A percentile compares a stretch with the other conserved stretches of the same genome.
Evolutionary conservation across 164 flowering plant species (phyloP).

Genomic region (Chimonanthus praecox): DNA sequence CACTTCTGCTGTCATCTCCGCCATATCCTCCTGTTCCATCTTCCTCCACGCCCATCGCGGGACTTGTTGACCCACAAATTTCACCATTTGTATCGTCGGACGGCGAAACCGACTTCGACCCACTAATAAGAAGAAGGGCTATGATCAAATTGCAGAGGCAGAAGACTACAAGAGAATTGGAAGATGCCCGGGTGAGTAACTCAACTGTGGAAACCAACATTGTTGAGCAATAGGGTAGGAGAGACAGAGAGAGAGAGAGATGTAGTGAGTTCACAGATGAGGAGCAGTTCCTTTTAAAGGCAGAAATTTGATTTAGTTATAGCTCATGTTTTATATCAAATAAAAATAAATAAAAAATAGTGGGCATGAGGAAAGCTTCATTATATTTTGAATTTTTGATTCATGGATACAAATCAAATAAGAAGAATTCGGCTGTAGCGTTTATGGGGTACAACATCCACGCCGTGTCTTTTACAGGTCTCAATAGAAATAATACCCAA

Average conservation of each 20-base stretch:
- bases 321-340: too few relatives aligned
- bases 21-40: neutral
- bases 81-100: constrained; percentile 5
- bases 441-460: too few relatives aligned
- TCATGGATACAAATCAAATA: too few relatives aligned
- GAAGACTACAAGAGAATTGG: constrained; percentile 41
- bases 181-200: constrained; percentile 31
- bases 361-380: too few relatives aligned
- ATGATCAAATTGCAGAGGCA: constrained; percentile 52
- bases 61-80: neutral
- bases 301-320: too few relatives aligned
- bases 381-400: too few relatives aligned
- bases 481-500: too few relatives aligned
- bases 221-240: neutral
- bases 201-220: constrained; percentile 46
- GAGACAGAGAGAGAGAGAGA: constrained; percentile 4
- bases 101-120: constrained; percentile 21
- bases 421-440: too few relatives aligned
- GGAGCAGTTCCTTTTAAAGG: constrained; percentile 9
- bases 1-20: too few relatives aligned
- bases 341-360: too few relatives aligned
- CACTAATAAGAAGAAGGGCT: constrained; percentile 29
- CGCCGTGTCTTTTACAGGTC: too few relatives aligned
- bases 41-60: neutral
- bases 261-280: neutral